These are phyloP conservation scores for Buxus sempervirens DNA, from an alignment of 164 flowering plant genomes.

Conservation along the genomic window DNA sequence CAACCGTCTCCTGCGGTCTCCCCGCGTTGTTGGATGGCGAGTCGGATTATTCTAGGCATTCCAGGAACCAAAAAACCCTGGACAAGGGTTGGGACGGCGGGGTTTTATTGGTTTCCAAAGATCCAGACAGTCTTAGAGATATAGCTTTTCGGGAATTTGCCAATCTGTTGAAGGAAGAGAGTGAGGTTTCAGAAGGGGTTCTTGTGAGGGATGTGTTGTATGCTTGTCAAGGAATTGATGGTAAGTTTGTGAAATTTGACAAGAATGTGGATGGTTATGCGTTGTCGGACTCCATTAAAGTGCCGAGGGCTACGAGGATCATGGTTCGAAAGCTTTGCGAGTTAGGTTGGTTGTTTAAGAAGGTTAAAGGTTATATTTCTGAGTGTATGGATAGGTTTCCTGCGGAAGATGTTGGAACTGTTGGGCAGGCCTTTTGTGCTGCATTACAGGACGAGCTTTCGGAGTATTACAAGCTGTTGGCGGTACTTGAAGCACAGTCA, in stretches of 20 bases:
- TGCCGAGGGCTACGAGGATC: constrained; percentile 57
- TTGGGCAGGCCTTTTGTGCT: constrained; percentile 98
- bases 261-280: constrained; percentile 53
- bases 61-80: constrained; percentile 16
- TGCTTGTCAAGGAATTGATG: constrained; percentile 95
- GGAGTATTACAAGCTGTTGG: constrained; percentile 83
- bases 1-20: constrained; percentile 42
- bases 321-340: constrained; percentile 82
- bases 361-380: constrained; percentile 74
- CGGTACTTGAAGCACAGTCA: constrained; percentile 87
- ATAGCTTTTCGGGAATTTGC: constrained; percentile 73
- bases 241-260: constrained; percentile 71
- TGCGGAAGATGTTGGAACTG: constrained; percentile 89
- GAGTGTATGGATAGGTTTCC: constrained; percentile 82
- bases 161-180: constrained; percentile 69
- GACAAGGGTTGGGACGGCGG: constrained; percentile 58
- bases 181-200: constrained; percentile 74
- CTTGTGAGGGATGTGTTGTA: constrained; percentile 92
- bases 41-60: constrained; percentile 21
- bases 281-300: constrained; percentile 50
- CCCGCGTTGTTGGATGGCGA: constrained; percentile 37
- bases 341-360: constrained; percentile 86
- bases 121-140: constrained; percentile 74
- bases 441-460: constrained; percentile 95
- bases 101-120: constrained; percentile 64